A percentile compares a stretch with the other conserved stretches of the same genome.
phyloP scores from a whole-genome alignment of 805 yeast species.

The Hanseniaspora hatyaiensis region DNA sequence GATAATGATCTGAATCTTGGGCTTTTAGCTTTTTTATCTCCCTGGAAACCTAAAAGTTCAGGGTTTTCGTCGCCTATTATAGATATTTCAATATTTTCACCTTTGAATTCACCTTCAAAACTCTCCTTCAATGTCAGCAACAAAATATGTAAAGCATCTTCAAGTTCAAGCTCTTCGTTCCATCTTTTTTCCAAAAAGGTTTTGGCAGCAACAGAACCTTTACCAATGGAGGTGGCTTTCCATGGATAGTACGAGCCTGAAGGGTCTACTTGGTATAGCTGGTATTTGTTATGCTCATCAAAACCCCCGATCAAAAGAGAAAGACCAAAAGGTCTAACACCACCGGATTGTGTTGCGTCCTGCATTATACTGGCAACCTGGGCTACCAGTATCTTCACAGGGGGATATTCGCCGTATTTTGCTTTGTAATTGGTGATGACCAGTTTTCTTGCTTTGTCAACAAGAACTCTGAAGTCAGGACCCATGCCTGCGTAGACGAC shows the following conservation, averaged over 20 bases:
- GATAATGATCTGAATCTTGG: constrained; percentile 80
- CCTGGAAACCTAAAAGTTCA: constrained; percentile 70
- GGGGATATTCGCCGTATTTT: constrained; percentile 92
- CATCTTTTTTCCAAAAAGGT: constrained; percentile 95
- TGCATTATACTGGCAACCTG: constrained; percentile 95
- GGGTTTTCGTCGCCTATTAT: constrained; percentile 76
- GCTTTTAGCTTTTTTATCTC: constrained; percentile 64
- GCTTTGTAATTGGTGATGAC: constrained; percentile 89
- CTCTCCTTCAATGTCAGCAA: constrained; percentile 87
- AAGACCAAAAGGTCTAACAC: constrained; percentile 98
- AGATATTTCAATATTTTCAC: constrained; percentile 88
- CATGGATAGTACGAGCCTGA: constrained; percentile 97
- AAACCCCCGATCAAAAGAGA: constrained; percentile 88
- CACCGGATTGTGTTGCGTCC: constrained; percentile 97
- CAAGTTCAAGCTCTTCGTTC: constrained; percentile 93
- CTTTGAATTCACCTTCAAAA: constrained; percentile 95
- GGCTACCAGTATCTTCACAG: constrained; percentile 83
- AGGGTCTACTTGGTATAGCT: constrained; percentile 93
- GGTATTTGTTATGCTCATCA: constrained; percentile 63
- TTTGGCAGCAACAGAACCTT: constrained; percentile 90
- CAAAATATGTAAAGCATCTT: constrained; percentile 96
- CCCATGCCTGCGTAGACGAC: constrained; percentile 98
- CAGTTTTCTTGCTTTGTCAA: constrained; percentile 84
- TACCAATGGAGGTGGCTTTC: constrained; percentile 99
- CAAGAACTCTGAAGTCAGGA: constrained; percentile 90